These are phyloP conservation scores for Grosmannia serpens DNA, from an alignment of 2,329 filamentous ascomycete genomes.

Conservation along the genomic window DNA sequence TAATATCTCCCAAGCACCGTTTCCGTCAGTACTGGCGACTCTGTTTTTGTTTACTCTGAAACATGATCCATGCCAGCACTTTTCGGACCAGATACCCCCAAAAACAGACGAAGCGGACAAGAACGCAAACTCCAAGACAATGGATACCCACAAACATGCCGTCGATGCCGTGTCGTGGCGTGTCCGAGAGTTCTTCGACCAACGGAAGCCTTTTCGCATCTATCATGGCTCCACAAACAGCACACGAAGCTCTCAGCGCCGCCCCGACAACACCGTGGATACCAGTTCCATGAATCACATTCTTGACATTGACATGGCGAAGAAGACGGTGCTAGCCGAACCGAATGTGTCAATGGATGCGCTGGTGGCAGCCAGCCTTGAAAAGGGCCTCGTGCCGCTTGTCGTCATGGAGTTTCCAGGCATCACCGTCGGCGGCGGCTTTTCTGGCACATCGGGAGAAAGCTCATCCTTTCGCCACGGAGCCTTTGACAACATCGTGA, in stretches of 20 bases:
- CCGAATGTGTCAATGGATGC: constrained; percentile 59
- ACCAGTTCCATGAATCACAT: constrained; percentile 54
- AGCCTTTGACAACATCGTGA: constrained; percentile 53
- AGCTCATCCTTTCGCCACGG: constrained; percentile 56
- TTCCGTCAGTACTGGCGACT: too few species aligned
- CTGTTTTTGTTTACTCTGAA: too few species aligned
- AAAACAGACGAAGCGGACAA: too few species aligned
- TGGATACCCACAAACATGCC: too few species aligned
- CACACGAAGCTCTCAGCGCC: constrained; percentile 46
- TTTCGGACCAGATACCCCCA: too few species aligned
- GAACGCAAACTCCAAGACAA: too few species aligned
- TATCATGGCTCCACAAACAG: constrained; percentile 70
- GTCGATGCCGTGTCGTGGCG: too few species aligned
- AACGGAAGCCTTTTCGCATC: constrained; percentile 62
- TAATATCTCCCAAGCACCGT: too few species aligned
- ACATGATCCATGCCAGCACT: too few species aligned
- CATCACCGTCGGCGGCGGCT: constrained; percentile 57
- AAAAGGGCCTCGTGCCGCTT: constrained; percentile 43
- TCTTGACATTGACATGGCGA: constrained; percentile 42
- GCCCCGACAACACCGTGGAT: constrained; percentile 47
- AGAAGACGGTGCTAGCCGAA: constrained; percentile 48
- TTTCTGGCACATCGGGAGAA: constrained; percentile 55
- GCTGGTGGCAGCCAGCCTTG: constrained; percentile 45
- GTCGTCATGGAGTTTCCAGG: constrained; percentile 64
- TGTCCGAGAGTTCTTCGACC: too few species aligned